Evolutionary conservation across 768 basidiomycete species (phyloP), one percentile per base, ranked within the genome.

Genomic region (Serendipita sp.): DNA sequence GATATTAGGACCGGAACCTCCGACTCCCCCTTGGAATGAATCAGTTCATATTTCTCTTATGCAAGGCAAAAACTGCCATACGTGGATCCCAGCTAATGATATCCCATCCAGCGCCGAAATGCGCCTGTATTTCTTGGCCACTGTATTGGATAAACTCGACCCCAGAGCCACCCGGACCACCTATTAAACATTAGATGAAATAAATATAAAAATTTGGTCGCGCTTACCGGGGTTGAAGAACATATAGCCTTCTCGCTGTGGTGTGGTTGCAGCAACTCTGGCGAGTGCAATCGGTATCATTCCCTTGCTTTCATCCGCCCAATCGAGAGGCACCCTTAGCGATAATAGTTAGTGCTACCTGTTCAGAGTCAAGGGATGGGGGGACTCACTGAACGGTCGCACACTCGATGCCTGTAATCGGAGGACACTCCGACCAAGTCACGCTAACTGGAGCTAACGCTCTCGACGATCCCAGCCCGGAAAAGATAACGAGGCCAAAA

Each of bases 21-120:
- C 18, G 18, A 60, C 8, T n/a, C 56, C 56, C 5, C 48, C 48
- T 51, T 8, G 8, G n/a, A 8, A 41, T 18, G 8, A n/a, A 51
- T 51, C 5, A 51, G 48, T 5, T 5, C 7, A 3, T 18, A 46
- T 32, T 18, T 3, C 5, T 7, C 5, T 18, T 18, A 18, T 8
- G 48, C 7, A n/a, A 32, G n/a, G n/a, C 48, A 51, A 13, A 7
- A n/a, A n/a, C 24, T 24, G n/a, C 7, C 48, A 51, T 18, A 51
- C 56, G 56, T 5, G 56, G 18, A 37, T 60, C 56, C 56, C 56
- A 60, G 37, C 56, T 60, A 35, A 60, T n/a, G 35, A 60, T 18
- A 18, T 60, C 56, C 56, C 56, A 60, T 28, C 56, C 56, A 18
- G 56, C 56, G 10, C 56, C 56, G 10, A 60, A 10, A 10, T 24